Conservation (phyloP, 257 asterid genomes). For the Prunella vulgaris region DNA sequence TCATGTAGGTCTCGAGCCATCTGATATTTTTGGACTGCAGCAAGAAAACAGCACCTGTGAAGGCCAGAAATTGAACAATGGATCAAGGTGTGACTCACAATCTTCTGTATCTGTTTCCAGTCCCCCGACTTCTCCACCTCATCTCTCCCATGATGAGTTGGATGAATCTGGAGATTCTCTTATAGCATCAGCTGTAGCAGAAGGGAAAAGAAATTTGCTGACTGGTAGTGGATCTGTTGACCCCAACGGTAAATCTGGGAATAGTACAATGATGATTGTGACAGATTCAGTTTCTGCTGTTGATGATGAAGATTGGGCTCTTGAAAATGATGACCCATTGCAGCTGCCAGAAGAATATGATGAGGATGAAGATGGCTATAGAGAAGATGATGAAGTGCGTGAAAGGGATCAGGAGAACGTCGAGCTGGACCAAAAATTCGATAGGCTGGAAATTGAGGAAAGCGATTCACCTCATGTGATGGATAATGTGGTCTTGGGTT, state of each 20-base stretch:
- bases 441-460: slow-evolving; percentile 53
- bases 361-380: slow-evolving; percentile 85
- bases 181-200: slow-evolving; percentile 39
- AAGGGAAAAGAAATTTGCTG: slow-evolving; percentile 34
- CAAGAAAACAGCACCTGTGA: slow-evolving; percentile 40
- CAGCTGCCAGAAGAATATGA: slow-evolving; percentile 90
- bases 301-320: slow-evolving; percentile 89
- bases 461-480: slow-evolving; percentile 41
- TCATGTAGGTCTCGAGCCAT: slow-evolving; percentile 45
- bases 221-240: slow-evolving; percentile 37
- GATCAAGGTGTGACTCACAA: slow-evolving; percentile 79
- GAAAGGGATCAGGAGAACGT: slow-evolving; percentile 63
- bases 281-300: slow-evolving; percentile 49
- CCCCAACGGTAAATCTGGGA: slow-evolving; percentile 44
- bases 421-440: slow-evolving; percentile 61
- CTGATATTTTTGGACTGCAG: slow-evolving; percentile 38
- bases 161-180: slow-evolving; percentile 82
- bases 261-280: slow-evolving; percentile 25
- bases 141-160: slow-evolving; percentile 89
- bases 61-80: slow-evolving; percentile 38
- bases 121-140: slow-evolving; percentile 94
- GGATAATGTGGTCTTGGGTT: slow-evolving; percentile 79
- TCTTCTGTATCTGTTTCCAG: slow-evolving; percentile 96
- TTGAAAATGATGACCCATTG: slow-evolving; percentile 54
- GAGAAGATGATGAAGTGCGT: slow-evolving; percentile 85